Evolutionary conservation across 1,139 yeast species (phyloP), one percentile per base, ranked within the genome.

Genomic region (Ogataea hybrid): DNA sequence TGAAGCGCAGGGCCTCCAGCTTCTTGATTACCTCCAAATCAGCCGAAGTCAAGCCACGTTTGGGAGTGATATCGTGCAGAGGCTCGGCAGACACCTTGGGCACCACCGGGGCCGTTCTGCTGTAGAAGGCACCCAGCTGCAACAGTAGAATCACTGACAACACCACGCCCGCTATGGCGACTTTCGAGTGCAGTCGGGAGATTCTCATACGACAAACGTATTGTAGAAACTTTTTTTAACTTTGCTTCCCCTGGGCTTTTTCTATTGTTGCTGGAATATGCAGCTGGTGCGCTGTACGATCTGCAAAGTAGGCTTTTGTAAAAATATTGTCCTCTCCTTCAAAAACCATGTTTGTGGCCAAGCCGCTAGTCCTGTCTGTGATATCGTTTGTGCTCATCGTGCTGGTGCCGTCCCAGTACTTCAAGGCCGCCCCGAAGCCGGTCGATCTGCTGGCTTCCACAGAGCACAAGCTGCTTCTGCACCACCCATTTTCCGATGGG

Each of bases 1-100:
- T 10, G 25, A 44, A 33, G 29, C 30, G 39, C 15, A 21, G 35
- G 28, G 20, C 5, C 27, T 45, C 48, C 15, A 29, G 15, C 27
- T 28, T 18, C 15, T 21, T 32, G 27, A 41, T 15, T n/a, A 35
- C 32, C 21, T 23, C 35, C 34, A 25, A 9, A 14, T 39, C 38
- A 12, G 28, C 32, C n/a, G 23, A 11, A 17, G 25, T 33, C 32
- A 36, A 28, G 6, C 16, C 18, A 7, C 34, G 16, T 25, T 36
- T 36, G 17, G 38, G 32, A 3, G 16, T 16, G 6, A 17, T 6
- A 7, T 25, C 31, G 5, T 17, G 11, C 10, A 12, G 7, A 17
- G 25, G 25, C 18, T 20, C 17, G 3, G 25, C 30, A 11, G 27
- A n/a, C 11, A 27, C 20, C 10, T 7, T 18, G 4, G 14, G 15